Conservation (phyloP, 768 basidiomycete species). For the Pleurotus giganteus region DNA sequence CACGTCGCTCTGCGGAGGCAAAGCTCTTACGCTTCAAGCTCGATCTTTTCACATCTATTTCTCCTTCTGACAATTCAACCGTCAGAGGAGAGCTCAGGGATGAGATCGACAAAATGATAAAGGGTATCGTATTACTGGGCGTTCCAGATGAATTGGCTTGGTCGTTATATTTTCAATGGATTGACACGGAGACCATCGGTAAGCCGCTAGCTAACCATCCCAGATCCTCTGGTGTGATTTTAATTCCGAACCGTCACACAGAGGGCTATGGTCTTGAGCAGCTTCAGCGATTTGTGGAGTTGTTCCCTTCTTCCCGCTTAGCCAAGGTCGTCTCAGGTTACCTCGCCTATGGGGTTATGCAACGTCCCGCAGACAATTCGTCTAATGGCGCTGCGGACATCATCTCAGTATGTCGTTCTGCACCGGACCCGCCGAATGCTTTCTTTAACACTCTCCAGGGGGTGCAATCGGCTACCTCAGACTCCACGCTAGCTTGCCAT, state of each 20-base stretch:
- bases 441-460: constrained; percentile 9
- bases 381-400: constrained; percentile 24
- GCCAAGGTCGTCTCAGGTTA: constrained; percentile 64
- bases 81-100: constrained; percentile 47
- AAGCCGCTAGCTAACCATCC: constrained; percentile 23
- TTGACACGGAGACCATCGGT: constrained; percentile 69
- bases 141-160: constrained; percentile 84
- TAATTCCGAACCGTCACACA: constrained; percentile 22
- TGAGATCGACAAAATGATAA: constrained; percentile 70
- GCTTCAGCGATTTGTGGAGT: constrained; percentile 55
- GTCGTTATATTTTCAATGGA: constrained; percentile 72
- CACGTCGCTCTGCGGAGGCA: constrained; percentile 75
- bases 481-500: constrained; percentile 67
- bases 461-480: constrained; percentile 49
- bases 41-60: constrained; percentile 59
- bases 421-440: constrained; percentile 15
- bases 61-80: constrained; percentile 31
- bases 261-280: constrained; percentile 59
- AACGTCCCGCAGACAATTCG: constrained; percentile 35
- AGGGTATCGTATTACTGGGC: constrained; percentile 72
- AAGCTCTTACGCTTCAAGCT: constrained; percentile 70
- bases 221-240: background rate
- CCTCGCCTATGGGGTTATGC: constrained; percentile 56
- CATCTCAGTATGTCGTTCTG: constrained; percentile 17
- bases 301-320: constrained; percentile 64